These are phyloP conservation scores for Coniosporium tulheliwenetii DNA, from an alignment of 2,329 filamentous ascomycete genomes.

Conservation along the genomic window DNA sequence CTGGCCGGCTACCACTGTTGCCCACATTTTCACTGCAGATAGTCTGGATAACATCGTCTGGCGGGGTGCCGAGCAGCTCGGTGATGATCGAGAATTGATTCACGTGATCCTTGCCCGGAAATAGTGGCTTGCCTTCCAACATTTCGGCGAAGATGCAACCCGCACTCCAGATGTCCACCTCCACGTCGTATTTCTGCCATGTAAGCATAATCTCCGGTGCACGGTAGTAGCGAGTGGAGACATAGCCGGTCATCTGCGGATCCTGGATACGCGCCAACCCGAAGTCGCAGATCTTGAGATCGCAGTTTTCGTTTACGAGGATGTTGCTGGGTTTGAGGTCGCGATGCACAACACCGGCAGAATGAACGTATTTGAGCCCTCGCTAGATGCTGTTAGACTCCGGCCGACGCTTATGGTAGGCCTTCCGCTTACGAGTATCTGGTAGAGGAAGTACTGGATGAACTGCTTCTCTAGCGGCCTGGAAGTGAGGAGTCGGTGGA, in stretches of 20 bases:
- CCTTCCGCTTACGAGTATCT: slow-evolving; percentile 65
- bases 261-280: slow-evolving; percentile 95
- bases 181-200: slow-evolving; percentile 99
- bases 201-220: slow-evolving; percentile 99
- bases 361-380: slow-evolving; percentile 97
- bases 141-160: slow-evolving; percentile 99
- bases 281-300: slow-evolving; percentile 98
- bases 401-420: background rate
- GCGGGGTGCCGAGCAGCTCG: slow-evolving; percentile 86
- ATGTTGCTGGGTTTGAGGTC: slow-evolving; percentile 99
- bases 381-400: slow-evolving; percentile 41
- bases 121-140: slow-evolving; percentile 94
- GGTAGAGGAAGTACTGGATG: slow-evolving; percentile 98
- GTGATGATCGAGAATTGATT: slow-evolving; percentile 99
- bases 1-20: slow-evolving; percentile 1
- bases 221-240: slow-evolving; percentile 96
- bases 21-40: slow-evolving; percentile 95
- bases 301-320: slow-evolving; percentile 98
- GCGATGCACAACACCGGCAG: slow-evolving; percentile 90
- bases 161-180: slow-evolving; percentile 98
- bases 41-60: slow-evolving; percentile 95
- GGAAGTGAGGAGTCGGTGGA: slow-evolving; percentile 89
- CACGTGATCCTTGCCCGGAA: slow-evolving; percentile 97
- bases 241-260: slow-evolving; percentile 98
- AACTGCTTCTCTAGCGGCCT: slow-evolving; percentile 97